Evolutionary conservation across 139 green algal species (phyloP).

Genomic region (Mychonastes homosphaera): DNA sequence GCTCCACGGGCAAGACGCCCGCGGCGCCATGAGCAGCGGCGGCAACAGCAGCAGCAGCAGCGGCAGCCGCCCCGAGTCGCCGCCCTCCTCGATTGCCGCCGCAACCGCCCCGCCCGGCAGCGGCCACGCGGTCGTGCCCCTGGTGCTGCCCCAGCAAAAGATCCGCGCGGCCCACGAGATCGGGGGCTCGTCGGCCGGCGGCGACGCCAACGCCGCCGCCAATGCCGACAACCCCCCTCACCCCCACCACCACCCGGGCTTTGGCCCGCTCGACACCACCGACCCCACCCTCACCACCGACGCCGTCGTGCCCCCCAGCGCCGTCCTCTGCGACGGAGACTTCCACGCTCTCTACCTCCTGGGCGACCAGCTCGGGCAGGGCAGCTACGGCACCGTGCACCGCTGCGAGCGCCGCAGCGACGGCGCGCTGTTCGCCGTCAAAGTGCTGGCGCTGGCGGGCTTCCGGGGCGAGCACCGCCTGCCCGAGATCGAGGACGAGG

Average conservation of each 20-base stretch:
- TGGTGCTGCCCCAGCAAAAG: not conserved
- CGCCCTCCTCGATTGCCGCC: not conserved
- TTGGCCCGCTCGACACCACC: too few species aligned
- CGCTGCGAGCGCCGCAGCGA: not conserved
- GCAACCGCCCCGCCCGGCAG: too few species aligned
- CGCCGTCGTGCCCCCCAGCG: too few species aligned
- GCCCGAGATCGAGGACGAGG: constrained; percentile 24
- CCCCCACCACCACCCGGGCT: not conserved
- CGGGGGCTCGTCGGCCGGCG: too few species aligned
- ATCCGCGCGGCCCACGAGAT: not conserved
- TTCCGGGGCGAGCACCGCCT: constrained; percentile 5
- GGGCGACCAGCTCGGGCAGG: too few species aligned
- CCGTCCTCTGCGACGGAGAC: too few species aligned
- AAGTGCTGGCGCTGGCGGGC: constrained; percentile 21
- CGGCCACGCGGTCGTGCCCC: too few species aligned
- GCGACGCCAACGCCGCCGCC: not conserved
- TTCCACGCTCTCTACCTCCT: too few species aligned
- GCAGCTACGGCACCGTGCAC: constrained; percentile 16
- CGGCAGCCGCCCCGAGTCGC: not conserved
- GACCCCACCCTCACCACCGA: too few species aligned
- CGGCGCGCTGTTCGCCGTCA: constrained; percentile 26
- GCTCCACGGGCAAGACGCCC: too few species aligned
- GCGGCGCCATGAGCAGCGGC: not conserved
- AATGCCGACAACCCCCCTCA: not conserved
- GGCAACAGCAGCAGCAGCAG: not conserved